phyloP scores from a whole-genome alignment of 2,329 filamentous ascomycete species.

The Trichoderma gracile region DNA sequence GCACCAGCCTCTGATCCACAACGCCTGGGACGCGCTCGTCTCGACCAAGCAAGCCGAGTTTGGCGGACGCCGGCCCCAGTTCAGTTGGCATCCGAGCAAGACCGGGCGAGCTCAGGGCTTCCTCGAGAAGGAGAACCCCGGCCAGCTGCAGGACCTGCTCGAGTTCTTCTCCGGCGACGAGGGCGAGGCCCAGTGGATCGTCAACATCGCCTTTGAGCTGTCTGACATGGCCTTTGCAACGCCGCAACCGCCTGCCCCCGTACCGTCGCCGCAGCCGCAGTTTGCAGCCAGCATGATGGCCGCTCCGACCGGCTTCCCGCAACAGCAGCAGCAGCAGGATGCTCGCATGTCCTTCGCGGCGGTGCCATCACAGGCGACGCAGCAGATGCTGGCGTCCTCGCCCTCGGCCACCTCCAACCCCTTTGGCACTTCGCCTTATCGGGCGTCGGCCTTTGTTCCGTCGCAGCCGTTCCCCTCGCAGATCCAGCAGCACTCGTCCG shows the following conservation, averaged over 20 bases:
- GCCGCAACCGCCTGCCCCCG: conserved; percentile 26
- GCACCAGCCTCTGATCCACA: conserved; percentile 63
- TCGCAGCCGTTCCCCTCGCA: conserved; percentile 35
- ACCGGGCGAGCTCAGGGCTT: conserved; percentile 59
- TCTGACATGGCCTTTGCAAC: conserved; percentile 49
- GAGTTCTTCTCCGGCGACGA: conserved; percentile 64
- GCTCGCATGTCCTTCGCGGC: conserved; percentile 37
- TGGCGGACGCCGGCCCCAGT: conserved; percentile 56
- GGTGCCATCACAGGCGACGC: conserved; percentile 37
- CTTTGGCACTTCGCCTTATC: conserved; percentile 34
- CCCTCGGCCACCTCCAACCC: conserved; percentile 34
- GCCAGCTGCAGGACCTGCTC: conserved; percentile 63
- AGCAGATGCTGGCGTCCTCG: conserved; percentile 26
- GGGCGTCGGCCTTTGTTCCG: conserved; percentile 27
- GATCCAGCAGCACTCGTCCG: conserved; percentile 36
- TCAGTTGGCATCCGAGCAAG: conserved; percentile 61
- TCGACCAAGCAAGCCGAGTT: conserved; percentile 57
- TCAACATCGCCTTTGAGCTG: conserved; percentile 59
- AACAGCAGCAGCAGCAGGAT: conserved; percentile 24
- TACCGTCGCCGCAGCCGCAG: conserved; percentile 28
- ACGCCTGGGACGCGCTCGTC: conserved; percentile 61
- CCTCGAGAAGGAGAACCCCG: conserved; percentile 62
- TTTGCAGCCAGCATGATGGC: conserved; percentile 17
- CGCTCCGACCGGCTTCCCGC: conserved; percentile 3
- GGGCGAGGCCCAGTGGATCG: conserved; percentile 58